These are phyloP conservation scores for Albatrellus ellisii DNA, from an alignment of 768 basidiomycete species.

Conservation along the genomic window DNA sequence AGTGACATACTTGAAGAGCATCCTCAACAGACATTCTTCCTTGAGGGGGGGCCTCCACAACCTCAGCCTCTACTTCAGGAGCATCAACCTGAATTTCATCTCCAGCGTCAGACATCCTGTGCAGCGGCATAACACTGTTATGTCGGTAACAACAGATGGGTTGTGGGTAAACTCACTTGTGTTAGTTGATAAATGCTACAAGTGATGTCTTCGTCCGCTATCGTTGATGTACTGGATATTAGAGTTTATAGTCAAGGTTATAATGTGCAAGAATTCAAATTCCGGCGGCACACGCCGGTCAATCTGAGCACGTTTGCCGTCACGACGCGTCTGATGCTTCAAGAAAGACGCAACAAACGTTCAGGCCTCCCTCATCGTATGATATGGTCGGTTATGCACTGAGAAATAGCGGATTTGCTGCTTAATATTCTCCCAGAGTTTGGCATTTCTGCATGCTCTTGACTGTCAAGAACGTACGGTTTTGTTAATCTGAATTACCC, in stretches of 20 bases:
- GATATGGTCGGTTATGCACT: background rate
- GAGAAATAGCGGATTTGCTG: background rate
- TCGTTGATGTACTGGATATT: conserved; percentile 78
- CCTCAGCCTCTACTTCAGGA: conserved; percentile 57
- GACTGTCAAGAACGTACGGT: conserved; percentile 66
- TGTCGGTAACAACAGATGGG: background rate
- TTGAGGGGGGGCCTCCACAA: conserved; percentile 84
- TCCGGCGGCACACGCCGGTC: conserved; percentile 40
- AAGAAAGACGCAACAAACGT: background rate
- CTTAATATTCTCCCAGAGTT: conserved; percentile 30
- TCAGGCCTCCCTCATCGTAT: conserved; percentile 6
- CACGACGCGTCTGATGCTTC: background rate
- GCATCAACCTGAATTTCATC: conserved; percentile 79
- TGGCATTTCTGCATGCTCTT: conserved; percentile 60
- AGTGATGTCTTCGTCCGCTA: conserved; percentile 85
- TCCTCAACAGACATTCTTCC: conserved; percentile 95
- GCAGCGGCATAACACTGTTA: conserved; percentile 3
- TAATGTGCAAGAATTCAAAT: conserved; percentile 27
- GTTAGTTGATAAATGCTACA: conserved; percentile 11
- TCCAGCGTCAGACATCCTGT: conserved; percentile 95
- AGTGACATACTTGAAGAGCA: conserved; percentile 63
- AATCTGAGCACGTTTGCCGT: background rate
- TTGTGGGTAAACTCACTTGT: conserved; percentile 15
- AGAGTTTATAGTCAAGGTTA: conserved; percentile 29
- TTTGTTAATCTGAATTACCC: conserved; percentile 5